Base-by-base conservation (phyloP, 2,329 filamentous ascomycete genomes). In the Ophioceras dolichostomum region DNA sequence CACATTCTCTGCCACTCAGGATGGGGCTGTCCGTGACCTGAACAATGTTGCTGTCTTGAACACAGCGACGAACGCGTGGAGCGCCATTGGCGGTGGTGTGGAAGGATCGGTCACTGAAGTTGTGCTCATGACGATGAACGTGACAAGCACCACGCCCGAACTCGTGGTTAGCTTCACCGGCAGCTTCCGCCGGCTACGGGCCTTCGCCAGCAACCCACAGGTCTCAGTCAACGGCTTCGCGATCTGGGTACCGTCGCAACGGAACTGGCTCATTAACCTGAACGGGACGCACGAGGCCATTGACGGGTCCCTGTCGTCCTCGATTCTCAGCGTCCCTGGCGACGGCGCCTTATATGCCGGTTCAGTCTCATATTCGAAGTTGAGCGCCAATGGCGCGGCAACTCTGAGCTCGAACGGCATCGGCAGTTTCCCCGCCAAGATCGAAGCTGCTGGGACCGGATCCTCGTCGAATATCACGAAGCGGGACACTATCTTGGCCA, bases 181-280 rank as follows among this genome's bases (percentile, higher is more conserved):
- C 5, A 68, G 76, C 41, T 98, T 98, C 56, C 70, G 73, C 13
- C 65, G 76, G 38, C 75, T 94, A 43, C 70, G 79, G 20, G 72
- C 70, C 0, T 89, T 86, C 47, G 75, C 64, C 26, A 65, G 66
- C 44, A 79, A 79, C 45, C 56, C 67, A 6, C 70, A 76, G 9
- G 67, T 79, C 20, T 50, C 70, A 8, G 82, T 78, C 1, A 59
- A 75, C 36, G 87, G 88, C 2, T 86, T 98, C 50, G 89, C 86
- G 12, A 68, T 96, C 27, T 98, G 91, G 91, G 80, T 96, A 7
- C 84, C 84, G 3, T 93, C 87, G 4, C 68, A 72, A 43, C 70
- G 68, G 40, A 91, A 91, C 53, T 98, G 91, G 91, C 67, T 98
- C 13, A 76, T 86, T 52, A 91, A 93, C 47, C 61, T 95, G 14